These are phyloP conservation scores for Nothophaeocryptopus gaeumannii DNA, from an alignment of 2,329 filamentous ascomycete species.

Conservation along the genomic window DNA sequence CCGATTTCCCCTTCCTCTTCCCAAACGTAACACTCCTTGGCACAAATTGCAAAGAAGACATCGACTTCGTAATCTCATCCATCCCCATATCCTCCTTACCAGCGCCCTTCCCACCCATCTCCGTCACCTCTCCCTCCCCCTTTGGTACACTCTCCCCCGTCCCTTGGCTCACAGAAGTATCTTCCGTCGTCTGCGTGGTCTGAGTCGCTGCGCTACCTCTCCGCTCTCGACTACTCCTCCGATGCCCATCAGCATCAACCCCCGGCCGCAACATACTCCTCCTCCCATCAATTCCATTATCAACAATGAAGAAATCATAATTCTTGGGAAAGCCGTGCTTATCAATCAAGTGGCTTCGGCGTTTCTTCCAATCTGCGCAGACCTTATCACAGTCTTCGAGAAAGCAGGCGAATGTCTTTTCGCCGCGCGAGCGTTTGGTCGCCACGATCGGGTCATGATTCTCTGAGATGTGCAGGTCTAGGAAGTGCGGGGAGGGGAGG, in stretches of 20 bases:
- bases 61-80: conserved; percentile 21
- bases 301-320: conserved; percentile 84
- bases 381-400: conserved; percentile 82
- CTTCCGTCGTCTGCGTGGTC: conserved; percentile 22
- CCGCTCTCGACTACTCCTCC: conserved; percentile 32
- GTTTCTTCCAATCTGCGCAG: conserved; percentile 79
- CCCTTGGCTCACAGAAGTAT: conserved; percentile 20
- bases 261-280: conserved; percentile 71
- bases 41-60: conserved; percentile 26
- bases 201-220: conserved; percentile 20
- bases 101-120: background rate
- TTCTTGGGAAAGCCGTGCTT: conserved; percentile 86
- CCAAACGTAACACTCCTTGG: conserved; percentile 25
- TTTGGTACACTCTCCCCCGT: conserved; percentile 9
- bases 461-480: conserved; percentile 84
- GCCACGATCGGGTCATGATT: conserved; percentile 79
- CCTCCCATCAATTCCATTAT: conserved; percentile 83
- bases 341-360: conserved; percentile 84
- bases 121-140: background rate
- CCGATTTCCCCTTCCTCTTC: conserved; percentile 24
- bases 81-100: conserved; percentile 8
- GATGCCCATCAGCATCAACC: conserved; percentile 32
- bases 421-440: conserved; percentile 71
- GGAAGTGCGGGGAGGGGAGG: conserved; percentile 77
- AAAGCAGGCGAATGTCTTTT: conserved; percentile 90